These are phyloP conservation scores for Theobroma cacao DNA, from an alignment of 345 rosid genomes.

Conservation along the genomic window DNA sequence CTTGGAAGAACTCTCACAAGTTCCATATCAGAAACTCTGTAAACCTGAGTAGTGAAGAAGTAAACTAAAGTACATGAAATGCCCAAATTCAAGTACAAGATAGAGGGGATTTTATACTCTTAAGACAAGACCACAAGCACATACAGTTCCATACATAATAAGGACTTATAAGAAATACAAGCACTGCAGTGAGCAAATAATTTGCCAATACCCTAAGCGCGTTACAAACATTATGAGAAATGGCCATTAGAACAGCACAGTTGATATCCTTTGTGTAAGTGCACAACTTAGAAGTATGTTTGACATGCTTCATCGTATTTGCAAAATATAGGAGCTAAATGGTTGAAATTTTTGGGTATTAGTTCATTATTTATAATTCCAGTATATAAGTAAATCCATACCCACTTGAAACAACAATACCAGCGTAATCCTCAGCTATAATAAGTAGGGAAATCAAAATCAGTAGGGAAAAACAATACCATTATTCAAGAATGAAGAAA, in stretches of 20 bases:
- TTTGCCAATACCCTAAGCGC: neutral
- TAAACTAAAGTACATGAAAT: neutral
- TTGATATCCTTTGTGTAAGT: neutral
- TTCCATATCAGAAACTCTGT: constrained; percentile 86
- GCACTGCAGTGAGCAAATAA: neutral
- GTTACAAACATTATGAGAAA: neutral
- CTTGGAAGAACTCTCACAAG: constrained; percentile 86
- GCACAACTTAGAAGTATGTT: neutral
- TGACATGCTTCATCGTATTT: too few relatives aligned
- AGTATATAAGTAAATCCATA: neutral
- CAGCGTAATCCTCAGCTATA: neutral
- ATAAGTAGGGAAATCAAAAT: neutral
- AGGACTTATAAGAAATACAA: neutral
- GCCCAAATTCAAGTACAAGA: neutral
- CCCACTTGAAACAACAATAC: neutral
- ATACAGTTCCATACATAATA: neutral
- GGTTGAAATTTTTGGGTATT: too few relatives aligned
- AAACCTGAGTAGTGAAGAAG: constrained; percentile 43
- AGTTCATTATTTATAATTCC: neutral
- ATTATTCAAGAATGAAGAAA: neutral
- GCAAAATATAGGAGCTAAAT: too few relatives aligned
- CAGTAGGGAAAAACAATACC: neutral
- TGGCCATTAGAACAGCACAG: neutral
- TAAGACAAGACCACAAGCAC: neutral
- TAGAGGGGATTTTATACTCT: neutral